A percentile compares a stretch with the other conserved stretches of the same genome.
Evolutionary conservation across 768 basidiomycete genomes (phyloP).

Genomic region (Panellus pusillus): DNA sequence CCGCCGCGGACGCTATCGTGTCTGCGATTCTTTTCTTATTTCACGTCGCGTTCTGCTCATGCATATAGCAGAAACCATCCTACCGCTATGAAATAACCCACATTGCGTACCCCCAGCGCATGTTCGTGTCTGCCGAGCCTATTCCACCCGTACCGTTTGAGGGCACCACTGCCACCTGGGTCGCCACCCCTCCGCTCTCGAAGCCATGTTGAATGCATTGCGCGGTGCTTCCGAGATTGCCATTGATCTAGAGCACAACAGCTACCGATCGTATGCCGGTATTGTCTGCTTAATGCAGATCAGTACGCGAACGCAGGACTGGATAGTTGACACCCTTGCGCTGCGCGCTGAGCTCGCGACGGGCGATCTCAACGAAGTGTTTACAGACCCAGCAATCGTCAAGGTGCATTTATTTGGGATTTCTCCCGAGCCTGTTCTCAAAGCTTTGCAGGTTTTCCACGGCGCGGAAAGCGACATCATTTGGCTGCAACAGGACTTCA

Average conservation of each 20-base stretch:
- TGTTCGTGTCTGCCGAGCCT: slow-evolving; percentile 57
- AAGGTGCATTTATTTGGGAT: slow-evolving; percentile 54
- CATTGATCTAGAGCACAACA: slow-evolving; percentile 94
- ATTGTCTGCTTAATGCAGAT: slow-evolving; percentile 95
- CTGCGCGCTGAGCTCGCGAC: slow-evolving; percentile 64
- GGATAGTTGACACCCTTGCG: slow-evolving; percentile 78
- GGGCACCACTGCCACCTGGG: slow-evolving; percentile 67
- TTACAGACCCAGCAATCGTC: slow-evolving; percentile 80
- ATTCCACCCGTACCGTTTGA: slow-evolving; percentile 59
- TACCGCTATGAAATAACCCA: slow-evolving; percentile 86
- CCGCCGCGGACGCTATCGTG: slow-evolving; percentile 29
- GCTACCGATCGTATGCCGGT: slow-evolving; percentile 78
- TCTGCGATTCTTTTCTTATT: slow-evolving; percentile 23
- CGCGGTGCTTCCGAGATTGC: slow-evolving; percentile 75
- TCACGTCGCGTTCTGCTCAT: background rate
- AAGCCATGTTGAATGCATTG: slow-evolving; percentile 68
- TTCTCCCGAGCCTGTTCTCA: background rate
- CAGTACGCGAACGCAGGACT: slow-evolving; percentile 82
- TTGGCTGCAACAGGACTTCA: slow-evolving; percentile 97
- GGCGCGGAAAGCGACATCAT: slow-evolving; percentile 92
- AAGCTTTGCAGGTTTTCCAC: slow-evolving; percentile 74
- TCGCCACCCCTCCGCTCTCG: slow-evolving; percentile 60
- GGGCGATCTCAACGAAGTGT: slow-evolving; percentile 74
- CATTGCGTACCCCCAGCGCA: slow-evolving; percentile 65
- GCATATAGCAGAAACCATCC: slow-evolving; percentile 57